Conservation (phyloP, 495 filamentous ascomycete species). For the Xylaria curta region DNA sequence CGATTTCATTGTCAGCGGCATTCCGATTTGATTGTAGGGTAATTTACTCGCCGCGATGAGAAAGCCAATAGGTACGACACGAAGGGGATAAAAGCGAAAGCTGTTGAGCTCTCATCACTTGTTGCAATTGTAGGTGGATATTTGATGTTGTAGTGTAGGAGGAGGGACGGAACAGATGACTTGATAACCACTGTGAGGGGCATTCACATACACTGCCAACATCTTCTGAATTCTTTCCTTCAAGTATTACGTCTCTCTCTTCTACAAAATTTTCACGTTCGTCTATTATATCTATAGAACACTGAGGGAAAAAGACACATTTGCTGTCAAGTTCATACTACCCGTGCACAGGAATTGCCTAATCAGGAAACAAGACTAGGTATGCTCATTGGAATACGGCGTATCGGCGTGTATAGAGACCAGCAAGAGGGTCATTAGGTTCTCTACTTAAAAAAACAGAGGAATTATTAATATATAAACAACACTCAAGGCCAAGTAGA, state of each 20-base stretch:
- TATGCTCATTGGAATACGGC: conserved; percentile 10
- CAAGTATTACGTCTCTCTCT: not conserved
- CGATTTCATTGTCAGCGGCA: no score
- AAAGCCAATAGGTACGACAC: no score
- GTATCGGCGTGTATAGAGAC: not conserved
- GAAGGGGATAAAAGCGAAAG: no score
- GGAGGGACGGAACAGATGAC: no score
- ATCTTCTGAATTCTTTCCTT: not conserved
- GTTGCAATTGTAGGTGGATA: no score
- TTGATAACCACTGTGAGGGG: no score
- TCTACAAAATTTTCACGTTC: not conserved
- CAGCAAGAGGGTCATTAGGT: not conserved
- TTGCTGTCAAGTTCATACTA: not conserved
- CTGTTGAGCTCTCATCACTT: no score
- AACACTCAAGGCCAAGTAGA: not conserved
- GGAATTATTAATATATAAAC: not conserved
- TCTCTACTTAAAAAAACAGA: not conserved
- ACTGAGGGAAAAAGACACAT: not conserved
- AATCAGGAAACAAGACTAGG: not conserved
- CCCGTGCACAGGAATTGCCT: not conserved
- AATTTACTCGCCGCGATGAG: no score
- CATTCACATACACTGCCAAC: no score
- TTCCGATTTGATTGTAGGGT: no score
- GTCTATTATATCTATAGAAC: not conserved
- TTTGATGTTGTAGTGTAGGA: no score